Base-by-base conservation (phyloP, 345 rosid species). In the Brassica rapa region DNA sequence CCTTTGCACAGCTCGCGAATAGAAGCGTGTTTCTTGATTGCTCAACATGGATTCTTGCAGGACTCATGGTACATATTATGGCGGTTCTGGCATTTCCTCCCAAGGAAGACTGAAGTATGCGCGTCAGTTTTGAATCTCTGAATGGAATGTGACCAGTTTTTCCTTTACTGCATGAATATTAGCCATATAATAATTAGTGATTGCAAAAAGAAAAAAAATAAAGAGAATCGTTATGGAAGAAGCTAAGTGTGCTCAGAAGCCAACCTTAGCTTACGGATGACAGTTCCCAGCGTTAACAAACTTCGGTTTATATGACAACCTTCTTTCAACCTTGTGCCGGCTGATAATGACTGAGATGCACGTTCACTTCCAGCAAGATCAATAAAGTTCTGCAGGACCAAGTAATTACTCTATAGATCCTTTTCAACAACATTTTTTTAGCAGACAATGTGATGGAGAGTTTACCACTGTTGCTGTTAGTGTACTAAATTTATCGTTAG, bases 361-460 rank as follows among this genome's bases (percentile, higher is more conserved):
- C 96, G 98, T 79, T 93, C 98, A 82, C 99, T 93, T 87, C 97
- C 98, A 0, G 97, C 99, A 15, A 95, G 91, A 89, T 95, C 99
- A 75, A 93, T 76, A 75, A 95, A 91, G 81, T 90, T 95, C 94
- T 90, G 86, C 67, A 67, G 51, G 72, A 76, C 75, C 75, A 60
- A 30, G 35, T 8, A 72, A 72, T 73, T 51, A 73, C 3, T 35
- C 24, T 16, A 21, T 62, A 57, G 63, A 59, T 24, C 33, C 33
- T 14, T 24, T 59, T 59, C 63, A 59, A 24, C 32, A 51, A 25
- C 27, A 21, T 10, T 46, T 30, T 46, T 24, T 59, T 9, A 11
- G 16, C 15, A 79, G 37, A 25, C 37, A 15, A 25, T 32, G 27
- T 57, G 53, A 16, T 3, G 46, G 29, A 29, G 12, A 51, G 3